These are phyloP conservation scores for Solanum rostratum DNA, from an alignment of 257 asterid species.

Conservation along the genomic window DNA sequence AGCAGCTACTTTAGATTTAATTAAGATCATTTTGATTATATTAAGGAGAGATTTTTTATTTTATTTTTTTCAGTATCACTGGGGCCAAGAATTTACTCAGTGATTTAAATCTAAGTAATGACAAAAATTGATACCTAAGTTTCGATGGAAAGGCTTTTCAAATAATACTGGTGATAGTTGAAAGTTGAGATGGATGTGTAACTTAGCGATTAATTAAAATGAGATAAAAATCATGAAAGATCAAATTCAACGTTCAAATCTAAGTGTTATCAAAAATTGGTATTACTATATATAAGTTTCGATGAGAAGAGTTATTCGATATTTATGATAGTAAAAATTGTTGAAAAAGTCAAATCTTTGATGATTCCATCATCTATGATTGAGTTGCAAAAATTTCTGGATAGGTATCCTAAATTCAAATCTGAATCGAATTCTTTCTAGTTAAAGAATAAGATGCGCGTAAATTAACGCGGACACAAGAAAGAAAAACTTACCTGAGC, in stretches of 20 bases:
- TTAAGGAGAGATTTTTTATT: too few relatives aligned
- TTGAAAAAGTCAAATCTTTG: too few relatives aligned
- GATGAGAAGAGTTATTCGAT: not conserved
- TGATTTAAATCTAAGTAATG: not conserved
- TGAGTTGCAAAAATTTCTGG: too few relatives aligned
- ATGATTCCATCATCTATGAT: too few relatives aligned
- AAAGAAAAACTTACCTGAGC: conserved; percentile 5
- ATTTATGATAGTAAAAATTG: not conserved
- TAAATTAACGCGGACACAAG: accelerated
- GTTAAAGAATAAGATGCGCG: too few relatives aligned
- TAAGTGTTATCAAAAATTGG: not conserved
- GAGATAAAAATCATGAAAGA: not conserved
- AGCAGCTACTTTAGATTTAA: not conserved
- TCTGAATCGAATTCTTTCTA: too few relatives aligned
- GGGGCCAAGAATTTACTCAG: not conserved
- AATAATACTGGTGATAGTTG: not conserved
- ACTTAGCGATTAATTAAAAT: not conserved
- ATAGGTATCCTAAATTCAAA: too few relatives aligned
- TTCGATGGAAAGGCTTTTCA: not conserved
- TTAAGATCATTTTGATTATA: not conserved
- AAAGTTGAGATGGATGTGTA: not conserved
- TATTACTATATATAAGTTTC: not conserved
- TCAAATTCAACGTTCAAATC: not conserved
- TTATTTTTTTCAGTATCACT: too few relatives aligned
- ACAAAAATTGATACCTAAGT: not conserved